A percentile compares a stretch with the other conserved stretches of the same genome.
Conservation (phyloP, 352 stramenopile species). For the Pythium brachiatum region DNA sequence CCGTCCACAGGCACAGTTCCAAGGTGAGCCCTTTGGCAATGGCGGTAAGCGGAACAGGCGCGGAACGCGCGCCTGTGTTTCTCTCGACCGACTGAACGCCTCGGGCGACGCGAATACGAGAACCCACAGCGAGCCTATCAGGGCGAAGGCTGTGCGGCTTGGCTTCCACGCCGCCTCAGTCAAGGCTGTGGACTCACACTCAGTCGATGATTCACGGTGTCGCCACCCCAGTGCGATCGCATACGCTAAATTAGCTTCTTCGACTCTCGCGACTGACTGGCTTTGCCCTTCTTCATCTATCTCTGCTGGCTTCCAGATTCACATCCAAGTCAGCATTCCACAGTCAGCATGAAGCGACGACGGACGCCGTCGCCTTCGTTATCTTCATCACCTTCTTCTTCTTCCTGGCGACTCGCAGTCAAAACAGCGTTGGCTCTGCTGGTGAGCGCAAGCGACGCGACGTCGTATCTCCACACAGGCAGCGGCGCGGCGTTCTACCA, state of each 20-base stretch:
- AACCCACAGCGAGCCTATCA: neutral
- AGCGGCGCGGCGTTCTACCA: slow-evolving; percentile 20
- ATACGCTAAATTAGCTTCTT: slow-evolving; percentile 14
- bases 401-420: slow-evolving; percentile 1
- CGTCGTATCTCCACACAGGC: neutral
- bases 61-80: slow-evolving; percentile 15
- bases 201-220: slow-evolving; percentile 15
- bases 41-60: slow-evolving; percentile 14
- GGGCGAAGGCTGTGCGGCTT: neutral
- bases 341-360: slow-evolving; percentile 20
- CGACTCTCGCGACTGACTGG: neutral
- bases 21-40: slow-evolving; percentile 7
- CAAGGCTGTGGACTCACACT: neutral
- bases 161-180: neutral
- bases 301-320: slow-evolving; percentile 2
- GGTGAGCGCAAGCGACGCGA: neutral
- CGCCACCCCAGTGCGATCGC: neutral
- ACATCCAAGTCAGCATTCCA: neutral
- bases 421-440: neutral
- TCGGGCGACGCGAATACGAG: slow-evolving; percentile 19
- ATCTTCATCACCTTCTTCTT: neutral
- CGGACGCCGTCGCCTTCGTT: neutral
- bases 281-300: neutral
- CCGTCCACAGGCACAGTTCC: neutral
- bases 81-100: neutral